A percentile compares a stretch with the other conserved stretches of the same genome.
These are phyloP conservation scores for Auriculariales sp. DNA, from an alignment of 768 basidiomycete genomes.

Conservation along the genomic window DNA sequence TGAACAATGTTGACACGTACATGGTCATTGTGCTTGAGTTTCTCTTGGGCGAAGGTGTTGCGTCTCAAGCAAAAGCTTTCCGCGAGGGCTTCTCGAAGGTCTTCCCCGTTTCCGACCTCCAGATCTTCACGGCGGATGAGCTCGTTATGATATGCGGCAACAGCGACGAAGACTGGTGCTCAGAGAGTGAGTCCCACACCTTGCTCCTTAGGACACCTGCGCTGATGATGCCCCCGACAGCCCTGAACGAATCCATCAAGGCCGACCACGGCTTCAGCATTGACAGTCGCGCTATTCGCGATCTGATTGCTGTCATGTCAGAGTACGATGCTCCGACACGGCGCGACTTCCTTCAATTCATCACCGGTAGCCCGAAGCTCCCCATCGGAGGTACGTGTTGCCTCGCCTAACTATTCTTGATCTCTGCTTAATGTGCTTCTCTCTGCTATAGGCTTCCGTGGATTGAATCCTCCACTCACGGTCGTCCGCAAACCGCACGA, in stretches of 20 bases:
- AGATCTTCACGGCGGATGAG: slow-evolving; percentile 88
- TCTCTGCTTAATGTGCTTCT: slow-evolving; percentile 5
- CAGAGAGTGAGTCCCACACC: slow-evolving; percentile 55
- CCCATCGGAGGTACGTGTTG: slow-evolving; percentile 74
- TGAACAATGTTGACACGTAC: slow-evolving; percentile 82
- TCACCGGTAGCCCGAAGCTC: slow-evolving; percentile 92
- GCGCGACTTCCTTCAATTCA: slow-evolving; percentile 87
- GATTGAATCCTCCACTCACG: slow-evolving; percentile 83
- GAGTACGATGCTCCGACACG: slow-evolving; percentile 59
- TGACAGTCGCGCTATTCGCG: slow-evolving; percentile 81
- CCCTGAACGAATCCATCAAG: slow-evolving; percentile 78
- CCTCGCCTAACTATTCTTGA: neutral
- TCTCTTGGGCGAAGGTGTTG: slow-evolving; percentile 69
- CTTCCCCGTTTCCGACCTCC: slow-evolving; percentile 82
- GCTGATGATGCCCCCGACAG: slow-evolving; percentile 25
- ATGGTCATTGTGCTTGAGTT: slow-evolving; percentile 75
- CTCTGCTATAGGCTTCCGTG: slow-evolving; percentile 63
- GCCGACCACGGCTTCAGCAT: slow-evolving; percentile 98
- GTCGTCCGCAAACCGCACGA: slow-evolving; percentile 97
- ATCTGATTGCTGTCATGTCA: slow-evolving; percentile 77
- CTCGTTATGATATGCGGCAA: slow-evolving; percentile 94
- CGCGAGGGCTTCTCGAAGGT: slow-evolving; percentile 90
- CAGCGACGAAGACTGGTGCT: slow-evolving; percentile 92
- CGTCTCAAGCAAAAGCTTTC: slow-evolving; percentile 78
- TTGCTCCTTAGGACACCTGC: neutral